Base-by-base conservation (phyloP, 1,284 basidiomycete species). In the Apiotrichum mycotoxinovorans region DNA sequence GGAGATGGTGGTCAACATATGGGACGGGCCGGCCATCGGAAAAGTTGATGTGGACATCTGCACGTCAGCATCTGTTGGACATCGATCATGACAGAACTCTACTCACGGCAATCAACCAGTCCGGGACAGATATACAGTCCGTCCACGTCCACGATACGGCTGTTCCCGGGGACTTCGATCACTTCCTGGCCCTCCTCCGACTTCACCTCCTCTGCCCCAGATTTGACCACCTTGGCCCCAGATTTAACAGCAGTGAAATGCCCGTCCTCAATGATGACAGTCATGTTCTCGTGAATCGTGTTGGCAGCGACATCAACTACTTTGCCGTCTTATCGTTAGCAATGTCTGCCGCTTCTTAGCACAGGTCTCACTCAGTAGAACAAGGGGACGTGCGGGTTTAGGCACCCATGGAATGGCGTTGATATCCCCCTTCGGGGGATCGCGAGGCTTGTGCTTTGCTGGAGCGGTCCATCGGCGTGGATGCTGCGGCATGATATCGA, bases 11-110 rank as follows among this genome's bases (percentile, higher is more conserved):
- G 20, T 66, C 59, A 45, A 55, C 56, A 43, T 52, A 60, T 14
- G 54, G 52, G 12, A 35, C 40, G 15, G 34, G 51, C 7, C 52
- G 41, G 5, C 64, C 64, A 47, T 66, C 64, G 15, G 52, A 52
- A 37, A 63, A 48, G 54, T 61, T 63, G 56, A 65, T 63, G 46
- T 65, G 63, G 2, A 65, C 61, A 50, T 66, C 64, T 66, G 52
- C 1, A 3, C 2, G 46, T 60, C 33, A 58, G 57, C 17, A 18
- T 35, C 12, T 3, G 34, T 34, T 25, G 23, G 17, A 3, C 3
- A 7, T 34, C 17, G 52, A 20, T 10, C 10, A 25, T 9, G 25
- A 9, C 4, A 10, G 15, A 18, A 18, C 17, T 22, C 18, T 5
- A 49, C 61, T 57, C 52, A 63, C 64, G 64, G 38, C 64, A 66